Base-by-base conservation (phyloP, 192 early-diverging fungal species). In the Phlyctochytrium planicorne region DNA sequence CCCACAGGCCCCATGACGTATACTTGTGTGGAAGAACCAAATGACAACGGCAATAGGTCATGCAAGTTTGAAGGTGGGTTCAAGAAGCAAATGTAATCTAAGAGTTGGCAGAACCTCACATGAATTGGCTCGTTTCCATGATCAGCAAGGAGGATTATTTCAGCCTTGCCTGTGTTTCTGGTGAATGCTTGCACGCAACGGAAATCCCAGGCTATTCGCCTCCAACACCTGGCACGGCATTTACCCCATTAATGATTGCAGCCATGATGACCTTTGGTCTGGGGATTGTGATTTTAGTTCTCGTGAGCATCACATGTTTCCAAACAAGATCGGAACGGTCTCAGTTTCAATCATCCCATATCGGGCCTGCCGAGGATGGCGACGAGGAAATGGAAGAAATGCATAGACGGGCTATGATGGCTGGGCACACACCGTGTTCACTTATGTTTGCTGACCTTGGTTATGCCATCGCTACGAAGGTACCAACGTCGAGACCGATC, bases 101-200 rank as follows among this genome's bases (percentile, higher is more conserved):
- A 20, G 47, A 30, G 0, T 37, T 52, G 24, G 71, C 81, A 81
- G 89, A 93, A 68, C 86, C 87, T 6, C 87, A 87, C 32, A 93
- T 94, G 86, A 90, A 94, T 73, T 84, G 88, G n/a, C 78, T 92
- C 25, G 94, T 97, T 30, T 76, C 78, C 4, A 61, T 76, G 2
- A 79, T 94, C 34, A 93, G 94, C 81, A 93, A 91, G 33, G 94
- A 97, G 56, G 80, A 84, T 29, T 87, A 88, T 17, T 94, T 97
- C 69, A 86, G 84, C 30, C 80, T 97, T 71, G 63, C 75, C 23
- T 97, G 94, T 65, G 56, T 76, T 53, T 87, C 89, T 35, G 93
- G 94, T 30, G 92, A 94, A 75, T 97, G 94, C 68, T 65, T 95
- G 53, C 92, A 94, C 73, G 90, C 90, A 63, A 90, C 87, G 30